These are phyloP conservation scores for Priceomyces fermenticarens DNA, from an alignment of 805 yeast species.

Conservation along the genomic window DNA sequence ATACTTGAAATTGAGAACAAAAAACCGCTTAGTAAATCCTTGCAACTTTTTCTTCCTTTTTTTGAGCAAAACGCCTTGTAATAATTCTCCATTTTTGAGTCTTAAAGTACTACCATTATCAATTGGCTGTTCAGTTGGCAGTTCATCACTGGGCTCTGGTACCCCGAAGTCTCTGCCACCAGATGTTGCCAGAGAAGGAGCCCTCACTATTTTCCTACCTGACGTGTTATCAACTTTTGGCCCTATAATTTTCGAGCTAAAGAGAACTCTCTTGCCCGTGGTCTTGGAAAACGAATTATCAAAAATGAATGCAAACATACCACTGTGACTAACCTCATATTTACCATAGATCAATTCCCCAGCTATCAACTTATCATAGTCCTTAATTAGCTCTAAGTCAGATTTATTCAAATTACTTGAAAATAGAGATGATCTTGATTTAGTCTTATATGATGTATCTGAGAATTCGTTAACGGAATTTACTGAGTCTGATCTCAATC, in stretches of 20 bases:
- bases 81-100: conserved; percentile 63
- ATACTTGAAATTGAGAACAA: conserved; percentile 75
- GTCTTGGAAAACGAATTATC: conserved; percentile 90
- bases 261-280: conserved; percentile 74
- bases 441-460: conserved; percentile 29
- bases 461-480: conserved; percentile 34
- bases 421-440: conserved; percentile 37
- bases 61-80: conserved; percentile 78
- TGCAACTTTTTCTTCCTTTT: conserved; percentile 78
- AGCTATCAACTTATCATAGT: conserved; percentile 49
- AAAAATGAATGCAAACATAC: conserved; percentile 82
- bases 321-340: conserved; percentile 57
- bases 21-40: conserved; percentile 83
- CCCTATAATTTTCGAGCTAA: conserved; percentile 39
- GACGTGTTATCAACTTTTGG: neutral
- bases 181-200: neutral
- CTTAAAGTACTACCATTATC: conserved; percentile 16
- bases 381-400: conserved; percentile 51
- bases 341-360: conserved; percentile 63
- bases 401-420: conserved; percentile 35
- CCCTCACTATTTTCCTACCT: neutral
- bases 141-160: neutral
- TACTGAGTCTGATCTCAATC: conserved; percentile 24
- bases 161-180: neutral
- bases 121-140: neutral